Base-by-base conservation (phyloP, 2,329 filamentous ascomycete species). In the Arthrocladium fulminans region DNA sequence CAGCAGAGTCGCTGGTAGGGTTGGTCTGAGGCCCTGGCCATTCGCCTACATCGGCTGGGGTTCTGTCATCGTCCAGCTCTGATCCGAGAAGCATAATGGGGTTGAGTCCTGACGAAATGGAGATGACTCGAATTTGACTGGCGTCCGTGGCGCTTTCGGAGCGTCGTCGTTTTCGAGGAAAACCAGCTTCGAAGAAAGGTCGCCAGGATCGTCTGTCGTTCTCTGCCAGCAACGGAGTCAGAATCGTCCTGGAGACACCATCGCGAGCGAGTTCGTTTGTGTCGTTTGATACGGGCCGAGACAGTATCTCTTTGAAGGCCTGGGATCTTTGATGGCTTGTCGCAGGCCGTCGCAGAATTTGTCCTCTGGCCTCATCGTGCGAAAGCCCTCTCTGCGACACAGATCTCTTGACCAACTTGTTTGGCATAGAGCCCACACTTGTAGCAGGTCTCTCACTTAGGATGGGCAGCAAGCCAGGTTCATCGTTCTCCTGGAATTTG, bases 361-460 rank as follows among this genome's bases (percentile, higher is more conserved):
- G 66, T n/a, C 73, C 63, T 49, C 67, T 65, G 25, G 71, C 68
- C 19, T 64, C 60, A 10, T 68, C 61, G 51, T 69, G 63, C 47
- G 62, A 64, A 43, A 73, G 61, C 37, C 67, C 67, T 54, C 71
- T 71, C 43, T 77, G 67, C 9, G 79, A 81, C 17, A 73, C 70
- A 3, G 76, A 71, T 35, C 79, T 73, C 64, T 83, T 83, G 46
- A 83, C 75, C 7, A 83, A 69, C 63, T 79, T 81, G 65, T 83
- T 83, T 20, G 74, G 75, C 20, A 49, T 45, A 17, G 63, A 45
- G 61, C 61, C 42, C 64, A 19, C 27, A 13, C 23, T 44, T 39
- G 19, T 41, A 13, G 45, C 35, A 19, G 38, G 25, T 42, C 25
- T 24, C 34, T 19, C 19, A 13, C 3, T 15, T 20, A 24, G 20